Evolutionary conservation across 2,329 filamentous ascomycete genomes (phyloP).

Genomic region (Graphium sp.): DNA sequence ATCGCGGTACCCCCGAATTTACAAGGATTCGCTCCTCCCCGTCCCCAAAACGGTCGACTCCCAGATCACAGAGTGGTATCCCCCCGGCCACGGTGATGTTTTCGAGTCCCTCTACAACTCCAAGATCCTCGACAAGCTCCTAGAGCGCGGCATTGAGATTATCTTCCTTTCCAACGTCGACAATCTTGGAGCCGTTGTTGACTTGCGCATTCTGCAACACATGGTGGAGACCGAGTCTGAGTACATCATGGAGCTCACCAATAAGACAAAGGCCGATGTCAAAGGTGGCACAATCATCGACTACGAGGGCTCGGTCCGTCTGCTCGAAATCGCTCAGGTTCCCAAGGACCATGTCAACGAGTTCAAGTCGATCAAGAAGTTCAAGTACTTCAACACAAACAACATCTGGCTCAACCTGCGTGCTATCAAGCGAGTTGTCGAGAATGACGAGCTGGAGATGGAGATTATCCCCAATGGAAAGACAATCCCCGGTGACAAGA

Average conservation of each 20-base stretch:
- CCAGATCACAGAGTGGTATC: constrained; percentile 92
- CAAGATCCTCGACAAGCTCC: constrained; percentile 88
- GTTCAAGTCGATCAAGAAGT: constrained; percentile 99
- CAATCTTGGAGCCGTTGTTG: constrained; percentile 94
- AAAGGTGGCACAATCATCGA: constrained; percentile 99
- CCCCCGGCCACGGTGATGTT: constrained; percentile 96
- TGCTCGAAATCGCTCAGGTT: constrained; percentile 97
- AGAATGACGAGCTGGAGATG: constrained; percentile 97
- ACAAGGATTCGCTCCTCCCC: constrained; percentile 94
- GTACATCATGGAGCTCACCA: constrained; percentile 99
- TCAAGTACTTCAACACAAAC: constrained; percentile 99
- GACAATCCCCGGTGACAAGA: constrained; percentile 96
- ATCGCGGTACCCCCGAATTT: constrained; percentile 91
- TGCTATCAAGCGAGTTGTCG: constrained; percentile 95
- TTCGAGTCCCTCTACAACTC: constrained; percentile 99
- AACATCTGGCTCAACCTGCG: constrained; percentile 99
- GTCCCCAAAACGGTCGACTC: constrained; percentile 83
- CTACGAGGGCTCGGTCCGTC: constrained; percentile 90
- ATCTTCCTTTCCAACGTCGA: constrained; percentile 98
- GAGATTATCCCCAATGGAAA: constrained; percentile 99
- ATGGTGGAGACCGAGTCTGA: constrained; percentile 95
- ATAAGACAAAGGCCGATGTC: constrained; percentile 99
- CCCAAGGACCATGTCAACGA: constrained; percentile 99
- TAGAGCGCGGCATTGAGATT: constrained; percentile 89
- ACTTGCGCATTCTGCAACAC: constrained; percentile 96